Evolutionary conservation across 2,329 filamentous ascomycete genomes (phyloP).

Genomic region (Colletotrichum eremochloae): DNA sequence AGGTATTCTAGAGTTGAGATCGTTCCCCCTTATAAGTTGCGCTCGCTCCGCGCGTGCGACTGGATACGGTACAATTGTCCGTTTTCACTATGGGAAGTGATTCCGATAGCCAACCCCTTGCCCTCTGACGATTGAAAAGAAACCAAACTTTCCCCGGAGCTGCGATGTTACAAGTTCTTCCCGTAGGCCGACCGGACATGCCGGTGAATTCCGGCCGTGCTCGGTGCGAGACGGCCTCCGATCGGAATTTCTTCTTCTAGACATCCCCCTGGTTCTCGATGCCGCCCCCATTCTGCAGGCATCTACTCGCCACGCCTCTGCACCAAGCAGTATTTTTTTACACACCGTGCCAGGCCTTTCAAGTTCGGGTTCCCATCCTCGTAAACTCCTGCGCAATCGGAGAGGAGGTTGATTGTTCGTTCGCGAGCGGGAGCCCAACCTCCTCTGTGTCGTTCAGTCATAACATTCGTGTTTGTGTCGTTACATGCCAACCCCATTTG

Average conservation of each 20-base stretch:
- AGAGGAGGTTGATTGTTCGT: background rate
- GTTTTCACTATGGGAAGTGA: background rate
- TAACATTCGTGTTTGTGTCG: slow-evolving; percentile 5
- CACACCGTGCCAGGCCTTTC: background rate
- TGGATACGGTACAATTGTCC: background rate
- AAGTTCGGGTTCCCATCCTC: background rate
- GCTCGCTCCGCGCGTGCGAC: background rate
- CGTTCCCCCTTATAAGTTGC: too few species aligned
- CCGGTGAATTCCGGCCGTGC: background rate
- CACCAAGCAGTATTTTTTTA: background rate
- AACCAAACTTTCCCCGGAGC: background rate
- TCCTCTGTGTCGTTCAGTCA: background rate
- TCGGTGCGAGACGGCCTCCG: background rate
- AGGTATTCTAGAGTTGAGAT: background rate
- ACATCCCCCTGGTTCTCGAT: background rate
- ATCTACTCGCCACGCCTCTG: background rate
- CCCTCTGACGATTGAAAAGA: background rate
- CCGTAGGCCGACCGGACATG: background rate
- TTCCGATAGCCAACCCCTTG: background rate
- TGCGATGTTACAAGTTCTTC: background rate
- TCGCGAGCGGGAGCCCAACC: background rate
- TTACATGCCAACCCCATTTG: background rate
- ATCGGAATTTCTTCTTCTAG: background rate
- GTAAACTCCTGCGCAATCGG: background rate
- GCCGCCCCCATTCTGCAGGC: background rate